Evolutionary conservation across 306 rosid species (phyloP).

Genomic region (Prinsepia uniflora): DNA sequence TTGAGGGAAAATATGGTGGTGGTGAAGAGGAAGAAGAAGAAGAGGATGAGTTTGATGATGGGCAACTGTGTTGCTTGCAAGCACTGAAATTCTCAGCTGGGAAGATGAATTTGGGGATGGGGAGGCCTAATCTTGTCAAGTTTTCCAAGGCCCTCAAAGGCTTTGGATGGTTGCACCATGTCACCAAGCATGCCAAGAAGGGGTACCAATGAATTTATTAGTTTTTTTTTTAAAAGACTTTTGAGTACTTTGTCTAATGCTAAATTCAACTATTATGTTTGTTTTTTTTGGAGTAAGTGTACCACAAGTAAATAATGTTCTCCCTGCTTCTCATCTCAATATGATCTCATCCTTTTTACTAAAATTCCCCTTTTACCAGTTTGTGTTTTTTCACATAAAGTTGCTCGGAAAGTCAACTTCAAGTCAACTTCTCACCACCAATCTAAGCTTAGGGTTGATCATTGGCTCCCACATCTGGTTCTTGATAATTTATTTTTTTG

Average conservation of each 20-base stretch:
- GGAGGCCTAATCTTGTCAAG: conserved; percentile 69
- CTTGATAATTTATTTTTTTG: no score
- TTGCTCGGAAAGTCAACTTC: neutral
- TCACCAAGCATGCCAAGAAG: conserved; percentile 57
- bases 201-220: conserved; percentile 35
- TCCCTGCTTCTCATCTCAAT: neutral
- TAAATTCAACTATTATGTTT: conserved; percentile 30
- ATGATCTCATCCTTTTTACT: neutral
- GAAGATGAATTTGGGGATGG: conserved; percentile 87
- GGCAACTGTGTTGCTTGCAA: conserved; percentile 73
- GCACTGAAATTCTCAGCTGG: conserved; percentile 86
- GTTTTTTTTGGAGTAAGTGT: conserved; percentile 30
- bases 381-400: neutral
- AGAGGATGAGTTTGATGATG: conserved; percentile 24
- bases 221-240: neutral
- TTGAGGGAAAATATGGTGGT: conserved; percentile 19
- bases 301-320: conserved; percentile 35
- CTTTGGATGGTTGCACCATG: conserved; percentile 72
- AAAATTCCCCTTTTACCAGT: neutral
- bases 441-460: neutral
- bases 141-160: conserved; percentile 83
- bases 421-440: neutral
- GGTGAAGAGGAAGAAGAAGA: conserved; percentile 57
- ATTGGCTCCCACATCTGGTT: neutral
- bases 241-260: conserved; percentile 13